Percentiles rank a stretch among this genome's conserved stretches.
Evolutionary conservation across 1,284 basidiomycete genomes (phyloP).

Genomic region (Coniferiporia weirii): DNA sequence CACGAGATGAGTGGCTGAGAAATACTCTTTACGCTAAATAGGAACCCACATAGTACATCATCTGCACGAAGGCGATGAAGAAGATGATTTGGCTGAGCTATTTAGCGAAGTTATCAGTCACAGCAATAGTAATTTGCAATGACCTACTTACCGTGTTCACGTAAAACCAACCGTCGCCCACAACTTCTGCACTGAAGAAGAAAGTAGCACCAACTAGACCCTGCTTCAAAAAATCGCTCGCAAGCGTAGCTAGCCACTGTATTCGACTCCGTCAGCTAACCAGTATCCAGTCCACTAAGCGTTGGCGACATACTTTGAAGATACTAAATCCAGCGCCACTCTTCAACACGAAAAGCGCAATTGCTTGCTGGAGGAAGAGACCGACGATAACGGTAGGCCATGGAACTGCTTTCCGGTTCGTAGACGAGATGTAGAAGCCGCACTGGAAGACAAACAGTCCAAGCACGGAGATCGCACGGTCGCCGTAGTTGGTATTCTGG

Average conservation of each 20-base stretch:
- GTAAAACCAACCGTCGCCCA: constrained; percentile 73
- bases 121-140: background rate
- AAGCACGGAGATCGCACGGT: constrained; percentile 76
- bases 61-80: constrained; percentile 84
- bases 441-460: constrained; percentile 75
- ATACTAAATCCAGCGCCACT: constrained; percentile 72
- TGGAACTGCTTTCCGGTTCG: constrained; percentile 53
- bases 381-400: constrained; percentile 85
- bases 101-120: constrained; percentile 14
- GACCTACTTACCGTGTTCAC: constrained; percentile 56
- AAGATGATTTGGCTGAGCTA: constrained; percentile 76
- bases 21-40: background rate
- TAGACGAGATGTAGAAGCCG: constrained; percentile 62
- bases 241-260: constrained; percentile 68
- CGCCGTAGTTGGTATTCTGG: constrained; percentile 63
- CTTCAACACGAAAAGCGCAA: constrained; percentile 85
- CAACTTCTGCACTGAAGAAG: constrained; percentile 68
- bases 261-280: background rate
- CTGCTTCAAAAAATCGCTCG: constrained; percentile 65
- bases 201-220: constrained; percentile 63
- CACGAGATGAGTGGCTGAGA: background rate
- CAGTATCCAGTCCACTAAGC: background rate
- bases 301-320: constrained; percentile 39
- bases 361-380: constrained; percentile 75
- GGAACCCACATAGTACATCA: constrained; percentile 67